Base-by-base conservation (phyloP, 768 basidiomycete species). In the Lactarius sanguifluus region DNA sequence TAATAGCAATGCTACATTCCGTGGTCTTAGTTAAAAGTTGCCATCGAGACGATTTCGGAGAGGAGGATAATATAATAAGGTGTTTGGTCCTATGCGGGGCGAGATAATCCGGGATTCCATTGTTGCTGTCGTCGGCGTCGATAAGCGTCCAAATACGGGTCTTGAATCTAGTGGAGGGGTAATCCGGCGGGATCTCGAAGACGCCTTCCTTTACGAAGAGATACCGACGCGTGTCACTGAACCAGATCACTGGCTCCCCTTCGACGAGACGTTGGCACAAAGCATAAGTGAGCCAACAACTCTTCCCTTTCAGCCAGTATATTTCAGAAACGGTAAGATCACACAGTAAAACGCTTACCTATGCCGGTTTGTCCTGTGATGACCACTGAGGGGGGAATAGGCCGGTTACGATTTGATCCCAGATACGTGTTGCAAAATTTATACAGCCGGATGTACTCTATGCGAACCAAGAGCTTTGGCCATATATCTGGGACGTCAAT, bases 161-260 rank as follows among this genome's bases (percentile, higher is more conserved):
- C 10, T 23, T n/a, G n/a, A 10, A 23, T 0, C 5, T 1, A 47
- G n/a, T 12, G n/a, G n/a, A 3, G n/a, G 9, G 1, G 45, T n/a
- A 23, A 9, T 23, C 2, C 5, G 20, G 4, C 9, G 20, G n/a
- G 3, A 6, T 2, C 45, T 1, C n/a, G n/a, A 10, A 47, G 45
- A 23, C 45, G n/a, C 45, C 45, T 12, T 47, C 45, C 0, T 4
- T 9, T 12, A 23, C n/a, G 2, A 47, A 47, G 9, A 47, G n/a
- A 47, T n/a, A 47, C n/a, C 3, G 45, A n/a, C 1, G 0, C 8
- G 0, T 5, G n/a, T 2, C n/a, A 47, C 5, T 3, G 45, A 9
- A 47, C 45, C 45, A 47, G 9, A 47, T 12, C 0, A 47, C 10
- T 20, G 45, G 45, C 45, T 47, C 10, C n/a, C n/a, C n/a, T 23